Conservation (phyloP, 2,329 filamentous ascomycete genomes). For the Fusarium poae region DNA sequence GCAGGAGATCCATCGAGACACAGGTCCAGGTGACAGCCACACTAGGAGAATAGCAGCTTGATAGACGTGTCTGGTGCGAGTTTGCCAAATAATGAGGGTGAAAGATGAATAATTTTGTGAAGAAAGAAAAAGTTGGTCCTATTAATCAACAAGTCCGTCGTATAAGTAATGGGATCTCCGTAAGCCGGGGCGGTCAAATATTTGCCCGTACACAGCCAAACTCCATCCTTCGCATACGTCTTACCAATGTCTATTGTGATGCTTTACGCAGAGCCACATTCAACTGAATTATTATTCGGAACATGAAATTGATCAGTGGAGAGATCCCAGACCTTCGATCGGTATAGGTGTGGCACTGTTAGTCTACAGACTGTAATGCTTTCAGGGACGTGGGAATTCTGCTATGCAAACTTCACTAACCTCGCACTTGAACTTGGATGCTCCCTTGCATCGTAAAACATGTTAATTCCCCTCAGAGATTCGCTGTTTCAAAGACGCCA, state of each 20-base stretch:
- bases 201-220: neutral
- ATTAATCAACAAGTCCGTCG: neutral
- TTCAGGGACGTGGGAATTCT: neutral
- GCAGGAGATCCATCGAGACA: neutral
- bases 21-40: too few species aligned
- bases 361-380: too few species aligned
- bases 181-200: neutral
- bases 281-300: too few species aligned
- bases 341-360: too few species aligned
- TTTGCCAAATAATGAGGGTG: neutral
- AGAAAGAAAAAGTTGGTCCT: neutral
- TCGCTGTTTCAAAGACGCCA: conserved; percentile 3
- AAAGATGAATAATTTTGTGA: neutral
- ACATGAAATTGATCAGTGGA: too few species aligned
- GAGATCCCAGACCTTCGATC: too few species aligned
- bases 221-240: neutral
- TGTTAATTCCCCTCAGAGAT: neutral
- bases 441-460: neutral
- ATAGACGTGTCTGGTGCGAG: neutral
- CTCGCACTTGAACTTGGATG: neutral
- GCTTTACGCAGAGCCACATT: too few species aligned
- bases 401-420: neutral
- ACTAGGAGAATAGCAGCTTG: neutral
- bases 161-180: neutral
- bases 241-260: neutral